phyloP scores from a whole-genome alignment of 2,329 filamentous ascomycete species.

The Fusarium sp. region DNA sequence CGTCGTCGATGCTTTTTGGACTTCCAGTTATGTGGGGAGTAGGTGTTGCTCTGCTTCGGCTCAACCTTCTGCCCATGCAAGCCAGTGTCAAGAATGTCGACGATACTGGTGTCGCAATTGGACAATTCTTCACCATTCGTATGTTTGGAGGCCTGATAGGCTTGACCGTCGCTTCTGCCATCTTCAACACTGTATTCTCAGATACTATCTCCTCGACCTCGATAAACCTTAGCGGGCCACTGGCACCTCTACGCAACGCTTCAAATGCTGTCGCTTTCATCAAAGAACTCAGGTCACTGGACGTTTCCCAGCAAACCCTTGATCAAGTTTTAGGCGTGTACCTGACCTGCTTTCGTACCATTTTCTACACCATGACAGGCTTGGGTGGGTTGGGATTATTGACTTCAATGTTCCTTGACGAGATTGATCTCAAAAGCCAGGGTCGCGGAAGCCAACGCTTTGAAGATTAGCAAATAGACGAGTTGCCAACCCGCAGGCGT shows the following conservation, averaged over 20 bases:
- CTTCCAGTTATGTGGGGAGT: slow-evolving; percentile 15
- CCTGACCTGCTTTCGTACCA: not conserved
- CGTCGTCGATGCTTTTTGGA: not conserved
- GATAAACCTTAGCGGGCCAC: not conserved
- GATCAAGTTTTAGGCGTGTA: not conserved
- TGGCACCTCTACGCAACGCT: not conserved
- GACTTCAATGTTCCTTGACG: slow-evolving; percentile 7
- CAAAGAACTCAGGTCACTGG: not conserved
- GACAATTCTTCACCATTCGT: slow-evolving; percentile 6
- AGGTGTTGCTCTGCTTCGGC: slow-evolving; percentile 5
- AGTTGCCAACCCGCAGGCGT: not conserved
- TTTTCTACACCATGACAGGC: slow-evolving; percentile 14
- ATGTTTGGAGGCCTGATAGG: slow-evolving; percentile 16
- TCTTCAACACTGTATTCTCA: slow-evolving; percentile 14
- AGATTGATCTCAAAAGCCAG: slow-evolving; percentile 12
- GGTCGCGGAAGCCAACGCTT: slow-evolving; percentile 11
- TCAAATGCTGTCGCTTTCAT: slow-evolving; percentile 14
- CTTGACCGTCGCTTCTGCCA: not conserved
- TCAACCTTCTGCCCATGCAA: slow-evolving; percentile 13
- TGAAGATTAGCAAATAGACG: not conserved
- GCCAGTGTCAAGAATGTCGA: slow-evolving; percentile 10
- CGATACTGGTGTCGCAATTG: slow-evolving; percentile 12
- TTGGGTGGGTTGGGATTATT: slow-evolving; percentile 1
- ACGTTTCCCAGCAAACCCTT: not conserved
- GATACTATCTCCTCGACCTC: not conserved